These are phyloP conservation scores for Fusarium coicis DNA, from an alignment of 2,329 filamentous ascomycete genomes.

Conservation along the genomic window DNA sequence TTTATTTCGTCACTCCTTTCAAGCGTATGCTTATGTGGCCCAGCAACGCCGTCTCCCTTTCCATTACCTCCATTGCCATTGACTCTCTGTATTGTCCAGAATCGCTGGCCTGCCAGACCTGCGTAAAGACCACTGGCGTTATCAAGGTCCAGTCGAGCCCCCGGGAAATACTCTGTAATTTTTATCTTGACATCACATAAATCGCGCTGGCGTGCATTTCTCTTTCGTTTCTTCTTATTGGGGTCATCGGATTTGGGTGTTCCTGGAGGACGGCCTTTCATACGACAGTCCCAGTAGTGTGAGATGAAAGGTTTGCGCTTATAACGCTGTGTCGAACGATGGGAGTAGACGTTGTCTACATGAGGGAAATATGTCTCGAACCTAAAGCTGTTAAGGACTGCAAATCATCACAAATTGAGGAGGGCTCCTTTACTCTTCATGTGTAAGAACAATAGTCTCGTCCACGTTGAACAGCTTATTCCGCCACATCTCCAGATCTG, in stretches of 20 bases:
- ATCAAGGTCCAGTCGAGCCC: conserved; percentile 52
- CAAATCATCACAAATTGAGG: too few species aligned
- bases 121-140: not conserved
- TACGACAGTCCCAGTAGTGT: conserved; percentile 86
- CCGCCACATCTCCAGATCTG: conserved; percentile 75
- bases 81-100: conserved; percentile 81
- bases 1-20: conserved; percentile 82
- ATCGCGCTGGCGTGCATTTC: conserved; percentile 77
- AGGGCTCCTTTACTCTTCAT: conserved; percentile 70
- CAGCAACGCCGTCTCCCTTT: conserved; percentile 74
- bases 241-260: conserved; percentile 84
- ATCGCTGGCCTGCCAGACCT: conserved; percentile 60
- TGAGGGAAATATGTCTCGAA: conserved; percentile 86
- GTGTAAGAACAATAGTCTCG: conserved; percentile 75
- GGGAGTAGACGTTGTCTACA: conserved; percentile 86
- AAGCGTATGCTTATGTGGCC: conserved; percentile 79
- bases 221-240: conserved; percentile 84
- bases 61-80: conserved; percentile 81
- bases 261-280: conserved; percentile 82
- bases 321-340: conserved; percentile 82
- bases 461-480: conserved; percentile 80
- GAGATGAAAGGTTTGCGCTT: conserved; percentile 86
- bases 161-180: conserved; percentile 81
- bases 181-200: conserved; percentile 91
- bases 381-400: conserved; percentile 52